Conservation (phyloP, 2,329 filamentous ascomycete genomes). For the Phaeosphaeriaceae sp. region DNA sequence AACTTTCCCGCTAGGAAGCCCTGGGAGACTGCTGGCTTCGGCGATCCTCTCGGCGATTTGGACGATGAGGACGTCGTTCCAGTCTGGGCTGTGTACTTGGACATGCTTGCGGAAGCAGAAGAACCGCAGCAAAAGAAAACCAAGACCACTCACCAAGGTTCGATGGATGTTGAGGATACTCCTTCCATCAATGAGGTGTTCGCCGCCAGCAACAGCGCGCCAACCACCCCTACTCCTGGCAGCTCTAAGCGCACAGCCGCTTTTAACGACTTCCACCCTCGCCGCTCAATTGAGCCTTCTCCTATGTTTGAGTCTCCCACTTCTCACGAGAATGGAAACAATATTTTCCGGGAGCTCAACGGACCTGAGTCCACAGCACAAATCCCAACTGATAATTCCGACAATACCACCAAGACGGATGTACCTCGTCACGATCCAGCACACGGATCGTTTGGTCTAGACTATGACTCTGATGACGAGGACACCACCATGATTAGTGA, state of each 20-base stretch:
- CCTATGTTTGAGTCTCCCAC: conserved; percentile 37
- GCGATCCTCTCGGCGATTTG: conserved; percentile 33
- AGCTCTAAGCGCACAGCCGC: conserved; percentile 13
- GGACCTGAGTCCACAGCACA: conserved; percentile 19
- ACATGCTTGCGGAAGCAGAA: conserved; percentile 32
- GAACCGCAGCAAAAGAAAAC: conserved; percentile 28
- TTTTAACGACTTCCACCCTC: conserved; percentile 35
- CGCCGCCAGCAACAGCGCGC: conserved; percentile 21
- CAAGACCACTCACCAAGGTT: conserved; percentile 21
- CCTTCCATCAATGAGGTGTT: conserved; percentile 30
- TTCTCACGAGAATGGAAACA: conserved; percentile 27
- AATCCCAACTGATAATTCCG: conserved; percentile 21
- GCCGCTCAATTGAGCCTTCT: conserved; percentile 36
- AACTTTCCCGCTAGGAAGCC: conserved; percentile 38
- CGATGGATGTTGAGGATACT: conserved; percentile 21
- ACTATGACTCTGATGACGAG: conserved; percentile 31
- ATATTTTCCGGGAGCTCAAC: conserved; percentile 38
- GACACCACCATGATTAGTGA: conserved; percentile 20
- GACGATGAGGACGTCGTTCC: conserved; percentile 38
- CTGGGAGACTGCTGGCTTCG: conserved; percentile 38
- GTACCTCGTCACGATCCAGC: conserved; percentile 13
- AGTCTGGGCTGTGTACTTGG: conserved; percentile 38
- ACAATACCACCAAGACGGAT: conserved; percentile 19
- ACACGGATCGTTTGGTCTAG: conserved; percentile 30
- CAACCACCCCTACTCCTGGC: conserved; percentile 25